Base-by-base conservation (phyloP, 306 rosid genomes). In the Glycine tomentella region DNA sequence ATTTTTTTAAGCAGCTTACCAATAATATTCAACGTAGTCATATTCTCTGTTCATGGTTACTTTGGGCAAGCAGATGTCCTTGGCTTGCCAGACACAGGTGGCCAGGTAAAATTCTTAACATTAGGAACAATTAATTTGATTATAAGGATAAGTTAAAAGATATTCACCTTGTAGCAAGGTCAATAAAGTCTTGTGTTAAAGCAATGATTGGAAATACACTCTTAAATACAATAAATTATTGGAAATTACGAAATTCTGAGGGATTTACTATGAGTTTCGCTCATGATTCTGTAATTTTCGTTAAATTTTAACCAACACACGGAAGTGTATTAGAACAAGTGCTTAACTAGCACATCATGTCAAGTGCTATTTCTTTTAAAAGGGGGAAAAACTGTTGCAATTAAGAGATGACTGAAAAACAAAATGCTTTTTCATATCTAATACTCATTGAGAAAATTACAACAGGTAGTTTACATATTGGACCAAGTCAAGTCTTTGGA, bases 71-170 rank as follows among this genome's bases (percentile, higher is more conserved):
- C 97, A 48, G 89, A 89, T 83, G 98, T 95, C 38, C 97, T 95
- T 56, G 98, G 98, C 58, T 84, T 95, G 89, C 97, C 98, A 9
- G 98, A 95, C 84, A 95, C 98, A 0, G 98, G 98, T 52, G 98
- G 98, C 44, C 98, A 95, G 95, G 98, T 95, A 87, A 57, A 75
- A 46, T 8, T 40, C 45, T 17, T 63, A 67, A 25, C 66, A 10
- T 51, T 12, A 33, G 16, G 14, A 79, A 42, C 62, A 84, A 36
- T 15, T 31, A 34, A 36, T 74, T 78, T 61, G 7, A 74, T 51
- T 33, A 5, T 12, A 44, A 70, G 80, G 40, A 59, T 51, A 11
- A 6, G 44, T 5, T 61, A 1, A 61, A 31, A 31, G 38, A 59
- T 66, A n/a, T 75, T 67, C 52, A 11, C 40, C 44, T 63, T 49